Evolutionary conservation across 2,329 filamentous ascomycete species (phyloP), one percentile per base, ranked within the genome.

Genomic region (Apiospora malaysiana): DNA sequence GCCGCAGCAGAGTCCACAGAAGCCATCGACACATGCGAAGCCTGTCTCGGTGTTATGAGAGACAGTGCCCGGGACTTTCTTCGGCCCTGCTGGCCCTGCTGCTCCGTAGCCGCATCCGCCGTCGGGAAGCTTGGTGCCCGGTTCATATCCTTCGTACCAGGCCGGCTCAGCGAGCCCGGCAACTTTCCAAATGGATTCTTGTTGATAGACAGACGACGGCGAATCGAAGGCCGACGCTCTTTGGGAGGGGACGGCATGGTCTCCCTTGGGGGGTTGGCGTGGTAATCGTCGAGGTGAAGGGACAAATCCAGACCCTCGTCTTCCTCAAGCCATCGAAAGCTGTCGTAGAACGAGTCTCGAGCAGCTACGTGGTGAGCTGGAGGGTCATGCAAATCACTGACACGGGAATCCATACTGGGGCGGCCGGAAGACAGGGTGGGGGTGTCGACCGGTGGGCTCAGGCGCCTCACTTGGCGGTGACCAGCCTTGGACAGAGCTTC

Each of bases 321-420:
- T 71, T 93, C 91, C 42, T 94, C 92, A 37, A 94, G 83, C 91
- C 92, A 94, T 67, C 90, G 86, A 74, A 94, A 92, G 77, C 87
- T 91, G 72, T 94, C 90, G 68, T 89, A 88, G 71, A 93, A 83
- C 1, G 87, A 87, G 68, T 88, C 85, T 46, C 87, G 81, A 75
- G 87, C 77, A 42, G 84, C 70, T 78, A 73, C 47, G 77, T 75
- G 23, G 77, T 49, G 68, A 77, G 70, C 80, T 71, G 70, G 45
- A 73, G 70, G 56, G 79, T 74, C 74, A 78, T 49, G 45, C 21
- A 46, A 23, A 32, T 68, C 46, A 56, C 67, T 68, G 16, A 10
- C n/a, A 77, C 75, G 67, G 72, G 75, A 80, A 73, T 72, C 74
- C 75, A 77, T 74, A 73, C 75, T 75, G 73, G 75, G 75, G 49